These are phyloP conservation scores for Pyrus pyrifolia DNA, from an alignment of 306 rosid species.

Conservation along the genomic window DNA sequence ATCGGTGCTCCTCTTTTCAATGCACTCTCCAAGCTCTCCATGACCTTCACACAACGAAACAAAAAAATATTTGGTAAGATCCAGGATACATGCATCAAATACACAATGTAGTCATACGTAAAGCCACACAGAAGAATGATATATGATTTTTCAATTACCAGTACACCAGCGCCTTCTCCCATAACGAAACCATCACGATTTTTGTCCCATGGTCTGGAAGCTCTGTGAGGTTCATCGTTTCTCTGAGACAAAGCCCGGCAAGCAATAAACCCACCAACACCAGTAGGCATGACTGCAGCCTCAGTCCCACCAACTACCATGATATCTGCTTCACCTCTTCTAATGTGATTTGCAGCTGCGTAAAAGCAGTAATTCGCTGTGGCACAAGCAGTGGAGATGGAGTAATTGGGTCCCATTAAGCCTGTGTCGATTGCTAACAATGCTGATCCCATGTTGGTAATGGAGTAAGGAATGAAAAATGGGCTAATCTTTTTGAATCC, in stretches of 20 bases:
- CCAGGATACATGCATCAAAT: background rate
- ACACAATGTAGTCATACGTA: background rate
- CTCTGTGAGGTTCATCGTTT: slow-evolving; percentile 52
- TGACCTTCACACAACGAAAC: slow-evolving; percentile 25
- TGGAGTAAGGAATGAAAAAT: slow-evolving; percentile 50
- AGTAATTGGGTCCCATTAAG: slow-evolving; percentile 64
- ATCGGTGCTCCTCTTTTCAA: slow-evolving; percentile 51
- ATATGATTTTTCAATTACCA: slow-evolving; percentile 30
- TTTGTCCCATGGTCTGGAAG: slow-evolving; percentile 77
- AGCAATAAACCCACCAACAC: slow-evolving; percentile 64
- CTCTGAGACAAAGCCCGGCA: slow-evolving; percentile 72
- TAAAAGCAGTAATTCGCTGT: slow-evolving; percentile 58
- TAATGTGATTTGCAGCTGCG: slow-evolving; percentile 64
- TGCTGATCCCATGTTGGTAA: slow-evolving; percentile 63
- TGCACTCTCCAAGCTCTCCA: slow-evolving; percentile 77
- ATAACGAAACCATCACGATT: slow-evolving; percentile 69
- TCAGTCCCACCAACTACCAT: slow-evolving; percentile 75
- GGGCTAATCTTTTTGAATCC: slow-evolving; percentile 52
- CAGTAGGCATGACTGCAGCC: slow-evolving; percentile 42
- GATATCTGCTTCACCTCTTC: slow-evolving; percentile 71
- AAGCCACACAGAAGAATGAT: background rate
- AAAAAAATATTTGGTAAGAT: background rate
- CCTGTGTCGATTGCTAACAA: slow-evolving; percentile 66
- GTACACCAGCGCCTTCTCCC: slow-evolving; percentile 72
- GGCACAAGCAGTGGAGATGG: slow-evolving; percentile 80